These are phyloP conservation scores for Dioscorea alata DNA, from an alignment of 106 monocot genomes.

Conservation along the genomic window DNA sequence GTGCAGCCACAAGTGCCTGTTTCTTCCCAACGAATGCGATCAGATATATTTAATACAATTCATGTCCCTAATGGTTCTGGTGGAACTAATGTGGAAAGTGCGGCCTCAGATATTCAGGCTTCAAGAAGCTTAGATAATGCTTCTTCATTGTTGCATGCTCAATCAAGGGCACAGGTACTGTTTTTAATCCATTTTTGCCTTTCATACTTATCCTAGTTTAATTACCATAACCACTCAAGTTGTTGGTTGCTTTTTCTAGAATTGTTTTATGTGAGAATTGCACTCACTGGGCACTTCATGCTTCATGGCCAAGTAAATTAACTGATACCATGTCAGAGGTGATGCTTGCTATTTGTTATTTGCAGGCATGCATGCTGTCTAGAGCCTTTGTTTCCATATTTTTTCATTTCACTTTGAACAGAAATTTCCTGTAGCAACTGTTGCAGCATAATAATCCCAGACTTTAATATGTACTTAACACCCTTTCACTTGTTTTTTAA, in stretches of 20 bases:
- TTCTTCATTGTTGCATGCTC: constrained; percentile 2
- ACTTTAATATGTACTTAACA: neutral
- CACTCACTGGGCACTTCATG: no score
- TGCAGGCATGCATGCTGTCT: no score
- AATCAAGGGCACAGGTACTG: constrained; percentile 29
- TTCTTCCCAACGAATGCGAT: constrained; percentile 15
- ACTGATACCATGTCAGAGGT: no score
- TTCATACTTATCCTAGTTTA: no score
- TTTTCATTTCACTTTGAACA: neutral
- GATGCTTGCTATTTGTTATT: no score
- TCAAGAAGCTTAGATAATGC: constrained; percentile 11
- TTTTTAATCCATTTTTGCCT: no score
- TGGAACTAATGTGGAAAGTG: constrained; percentile 6
- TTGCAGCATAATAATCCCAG: neutral
- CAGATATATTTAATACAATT: neutral
- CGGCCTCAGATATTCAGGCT: constrained; percentile 10
- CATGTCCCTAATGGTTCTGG: constrained; percentile 5
- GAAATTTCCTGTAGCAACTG: neutral
- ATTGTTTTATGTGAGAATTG: no score
- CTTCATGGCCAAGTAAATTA: no score
- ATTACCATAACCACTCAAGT: no score
- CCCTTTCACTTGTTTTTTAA: neutral
- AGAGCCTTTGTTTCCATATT: neutral
- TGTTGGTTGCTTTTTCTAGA: no score
- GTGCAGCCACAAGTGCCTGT: constrained; percentile 19